Percentiles rank a stretch among this genome's conserved stretches.
phyloP scores from a whole-genome alignment of 1,284 basidiomycete species.

The Pseudozyma pruni region DNA sequence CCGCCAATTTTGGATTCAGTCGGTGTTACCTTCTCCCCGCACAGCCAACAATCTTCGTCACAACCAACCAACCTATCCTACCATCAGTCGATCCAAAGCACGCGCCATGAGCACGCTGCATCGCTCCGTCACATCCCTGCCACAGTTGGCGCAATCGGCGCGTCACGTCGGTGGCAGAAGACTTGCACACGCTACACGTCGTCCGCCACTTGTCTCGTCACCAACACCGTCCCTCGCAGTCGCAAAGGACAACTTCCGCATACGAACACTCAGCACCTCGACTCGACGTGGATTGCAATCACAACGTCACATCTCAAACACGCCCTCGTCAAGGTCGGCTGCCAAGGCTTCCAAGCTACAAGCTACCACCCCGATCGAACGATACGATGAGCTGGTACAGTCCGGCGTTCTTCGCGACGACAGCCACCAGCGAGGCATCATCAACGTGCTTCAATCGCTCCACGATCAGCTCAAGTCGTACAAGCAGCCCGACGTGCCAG shows the following conservation, averaged over 20 bases:
- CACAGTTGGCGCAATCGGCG: conserved; percentile 13
- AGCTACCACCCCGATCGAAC: conserved; percentile 71
- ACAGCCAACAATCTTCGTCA: no score
- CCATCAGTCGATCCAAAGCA: not conserved
- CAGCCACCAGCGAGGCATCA: conserved; percentile 83
- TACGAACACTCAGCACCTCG: no score
- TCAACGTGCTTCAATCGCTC: conserved; percentile 81
- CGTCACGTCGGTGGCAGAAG: conserved; percentile 26
- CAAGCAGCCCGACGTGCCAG: conserved; percentile 57
- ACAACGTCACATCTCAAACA: conserved; percentile 3
- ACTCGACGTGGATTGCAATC: no score
- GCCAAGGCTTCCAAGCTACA: conserved; percentile 21
- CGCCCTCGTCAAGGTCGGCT: conserved; percentile 6
- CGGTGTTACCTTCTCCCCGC: no score
- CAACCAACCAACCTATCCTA: no score
- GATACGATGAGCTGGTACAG: conserved; percentile 81
- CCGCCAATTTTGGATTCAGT: no score
- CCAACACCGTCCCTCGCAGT: not conserved
- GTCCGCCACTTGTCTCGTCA: conserved; percentile 5
- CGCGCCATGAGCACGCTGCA: conserved; percentile 16
- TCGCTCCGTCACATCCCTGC: not conserved
- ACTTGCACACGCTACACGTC: conserved; percentile 7
- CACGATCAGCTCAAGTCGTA: conserved; percentile 81
- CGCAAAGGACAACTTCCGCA: no score
- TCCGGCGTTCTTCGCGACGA: conserved; percentile 80